Base-by-base conservation (phyloP, 805 yeast species). In the Candida ascalaphidarum region DNA sequence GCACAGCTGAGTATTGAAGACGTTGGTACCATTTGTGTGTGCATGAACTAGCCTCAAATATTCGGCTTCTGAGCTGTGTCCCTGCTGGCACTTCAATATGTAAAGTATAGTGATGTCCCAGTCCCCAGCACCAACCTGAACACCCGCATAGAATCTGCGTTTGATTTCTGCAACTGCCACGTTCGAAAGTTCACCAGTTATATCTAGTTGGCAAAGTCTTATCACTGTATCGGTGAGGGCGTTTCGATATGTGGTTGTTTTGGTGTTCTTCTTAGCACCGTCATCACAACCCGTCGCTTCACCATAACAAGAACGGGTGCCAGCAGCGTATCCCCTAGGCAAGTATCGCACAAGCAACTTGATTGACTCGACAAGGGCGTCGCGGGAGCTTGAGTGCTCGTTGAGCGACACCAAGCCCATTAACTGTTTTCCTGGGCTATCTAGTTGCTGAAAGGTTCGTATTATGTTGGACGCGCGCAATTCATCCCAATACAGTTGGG, bases 381-480 rank as follows among this genome's bases (percentile, higher is more conserved):
- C 20, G 48, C 8, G 18, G 8, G 6, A 7, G 18, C 18, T 17
- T 6, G 62, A 40, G 43, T 60, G 35, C 34, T 52, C 46, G 55
- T 66, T 27, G 67, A 68, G 39, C 55, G 66, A 49, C 57, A 79
- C 50, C 58, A 68, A 54, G 1, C 81, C 83, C 0, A 82, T 77
- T 9, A 74, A 39, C 38, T 69, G 78, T 29, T 74, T 56, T 13
- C 71, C 66, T 2, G 68, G 56, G 38, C 74, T 75, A 32, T 67
- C 74, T 22, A 71, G 58, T 13, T 67, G 68, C n/a, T 66, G 36
- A 7, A 77, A 43, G 7, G 72, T 55, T 37, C 92, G 57, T 16
- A 81, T 64, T 16, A 78, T 41, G 11, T 68, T 58, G 18, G 81
- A 72, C 3, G 74, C 77, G 32, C 65, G 71, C 1, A 78, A 51